phyloP scores from a whole-genome alignment of 108 stramenopile genomes.

The Cyclotella choctawhatcheeana region DNA sequence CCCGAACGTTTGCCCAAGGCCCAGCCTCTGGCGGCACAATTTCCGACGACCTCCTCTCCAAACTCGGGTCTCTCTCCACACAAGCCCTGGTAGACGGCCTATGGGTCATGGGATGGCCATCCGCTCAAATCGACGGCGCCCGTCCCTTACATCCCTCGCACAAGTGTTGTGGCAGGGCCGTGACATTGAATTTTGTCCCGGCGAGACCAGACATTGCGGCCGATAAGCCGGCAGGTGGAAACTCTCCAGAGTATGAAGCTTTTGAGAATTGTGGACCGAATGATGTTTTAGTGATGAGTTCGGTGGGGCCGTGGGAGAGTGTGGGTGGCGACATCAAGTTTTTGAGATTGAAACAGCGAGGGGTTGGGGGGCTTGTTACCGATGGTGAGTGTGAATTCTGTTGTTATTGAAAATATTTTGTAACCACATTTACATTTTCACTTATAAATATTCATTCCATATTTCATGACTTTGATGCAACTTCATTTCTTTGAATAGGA shows the following conservation, averaged over 20 bases:
- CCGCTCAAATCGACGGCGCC: constrained; percentile 85
- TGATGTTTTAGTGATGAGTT: constrained; percentile 86
- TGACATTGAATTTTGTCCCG: constrained; percentile 88
- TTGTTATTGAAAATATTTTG: not conserved
- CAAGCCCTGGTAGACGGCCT: constrained; percentile 90
- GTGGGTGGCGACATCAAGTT: constrained; percentile 94
- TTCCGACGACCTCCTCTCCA: constrained; percentile 77
- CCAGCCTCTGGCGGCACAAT: constrained; percentile 77
- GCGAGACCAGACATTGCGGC: constrained; percentile 86
- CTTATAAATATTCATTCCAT: not conserved
- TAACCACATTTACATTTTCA: not conserved
- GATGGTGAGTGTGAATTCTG: constrained; percentile 60
- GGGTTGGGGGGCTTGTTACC: constrained; percentile 88
- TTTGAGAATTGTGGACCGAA: constrained; percentile 93
- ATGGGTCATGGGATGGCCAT: constrained; percentile 94
- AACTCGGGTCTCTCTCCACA: constrained; percentile 79
- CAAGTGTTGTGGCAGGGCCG: constrained; percentile 86
- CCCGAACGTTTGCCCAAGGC: constrained; percentile 72
- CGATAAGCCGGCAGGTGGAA: constrained; percentile 86
- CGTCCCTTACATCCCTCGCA: constrained; percentile 73
- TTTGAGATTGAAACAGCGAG: constrained; percentile 80
- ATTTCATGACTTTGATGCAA: not conserved
- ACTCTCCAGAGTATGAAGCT: constrained; percentile 90
- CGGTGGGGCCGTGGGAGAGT: constrained; percentile 82
- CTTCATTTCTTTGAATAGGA: not conserved